Evolutionary conservation across 768 basidiomycete genomes (phyloP).

Genomic region (Peribolospora kevripleyi): DNA sequence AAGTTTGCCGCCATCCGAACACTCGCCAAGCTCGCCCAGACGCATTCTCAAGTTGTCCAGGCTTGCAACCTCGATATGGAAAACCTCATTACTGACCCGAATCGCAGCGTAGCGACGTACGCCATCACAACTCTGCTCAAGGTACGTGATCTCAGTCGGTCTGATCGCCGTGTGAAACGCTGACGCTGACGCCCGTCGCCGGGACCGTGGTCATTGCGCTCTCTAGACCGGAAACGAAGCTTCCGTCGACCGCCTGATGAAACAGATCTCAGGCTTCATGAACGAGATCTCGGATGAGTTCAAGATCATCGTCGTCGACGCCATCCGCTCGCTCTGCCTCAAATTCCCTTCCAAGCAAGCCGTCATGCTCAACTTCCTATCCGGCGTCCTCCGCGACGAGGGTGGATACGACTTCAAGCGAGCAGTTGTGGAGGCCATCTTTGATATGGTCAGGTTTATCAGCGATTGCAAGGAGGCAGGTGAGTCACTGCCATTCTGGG

Average conservation of each 20-base stretch:
- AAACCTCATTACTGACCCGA: slow-evolving; percentile 80
- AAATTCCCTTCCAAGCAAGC: slow-evolving; percentile 95
- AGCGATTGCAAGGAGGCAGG: slow-evolving; percentile 76
- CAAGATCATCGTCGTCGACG: slow-evolving; percentile 98
- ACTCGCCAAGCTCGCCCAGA: slow-evolving; percentile 62
- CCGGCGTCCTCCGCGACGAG: slow-evolving; percentile 87
- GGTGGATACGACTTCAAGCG: slow-evolving; percentile 99
- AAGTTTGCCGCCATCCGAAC: slow-evolving; percentile 96
- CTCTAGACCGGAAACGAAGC: slow-evolving; percentile 88
- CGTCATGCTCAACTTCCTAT: slow-evolving; percentile 90
- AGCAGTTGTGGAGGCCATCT: slow-evolving; percentile 95
- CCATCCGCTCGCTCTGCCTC: slow-evolving; percentile 89
- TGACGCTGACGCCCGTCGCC: background rate
- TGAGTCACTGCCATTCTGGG: slow-evolving; percentile 9
- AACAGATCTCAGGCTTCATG: slow-evolving; percentile 98
- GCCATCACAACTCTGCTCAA: slow-evolving; percentile 96
- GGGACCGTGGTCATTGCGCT: slow-evolving; percentile 2
- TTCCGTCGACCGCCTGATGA: slow-evolving; percentile 94
- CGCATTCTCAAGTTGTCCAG: slow-evolving; percentile 64
- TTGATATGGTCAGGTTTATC: slow-evolving; percentile 99
- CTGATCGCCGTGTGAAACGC: background rate
- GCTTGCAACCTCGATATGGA: slow-evolving; percentile 91
- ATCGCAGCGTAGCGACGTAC: slow-evolving; percentile 90
- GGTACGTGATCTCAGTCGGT: slow-evolving; percentile 23
- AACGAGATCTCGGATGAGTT: slow-evolving; percentile 98